phyloP scores from a whole-genome alignment of 495 filamentous ascomycete genomes.

The Symbiotaphrina buchneri region DNA sequence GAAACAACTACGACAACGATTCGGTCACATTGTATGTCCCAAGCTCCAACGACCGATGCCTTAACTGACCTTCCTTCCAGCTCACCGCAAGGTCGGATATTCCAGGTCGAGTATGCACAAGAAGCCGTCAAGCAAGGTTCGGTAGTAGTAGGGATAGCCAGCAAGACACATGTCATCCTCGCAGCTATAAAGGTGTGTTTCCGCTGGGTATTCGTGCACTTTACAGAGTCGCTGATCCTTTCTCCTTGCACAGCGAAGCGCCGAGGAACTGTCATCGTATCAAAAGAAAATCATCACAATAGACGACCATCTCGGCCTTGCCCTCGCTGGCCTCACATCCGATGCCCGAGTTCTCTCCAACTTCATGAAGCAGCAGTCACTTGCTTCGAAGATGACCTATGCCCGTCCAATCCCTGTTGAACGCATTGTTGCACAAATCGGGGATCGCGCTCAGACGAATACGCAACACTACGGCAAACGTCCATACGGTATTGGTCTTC shows the following conservation, averaged over 20 bases:
- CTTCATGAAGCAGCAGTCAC: slow-evolving; percentile 99
- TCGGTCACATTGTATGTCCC: slow-evolving; percentile 84
- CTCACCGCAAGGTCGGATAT: slow-evolving; percentile 97
- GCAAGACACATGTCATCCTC: slow-evolving; percentile 92
- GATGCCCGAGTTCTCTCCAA: slow-evolving; percentile 98
- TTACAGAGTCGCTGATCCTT: slow-evolving; percentile 1
- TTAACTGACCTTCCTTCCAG: slow-evolving; percentile 19
- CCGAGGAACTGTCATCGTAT: slow-evolving; percentile 98
- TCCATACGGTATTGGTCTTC: slow-evolving; percentile 86
- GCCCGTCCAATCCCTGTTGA: slow-evolving; percentile 77
- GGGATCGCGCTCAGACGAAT: slow-evolving; percentile 89
- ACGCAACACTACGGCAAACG: slow-evolving; percentile 95
- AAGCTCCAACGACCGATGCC: slow-evolving; percentile 1
- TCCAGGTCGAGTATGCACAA: slow-evolving; percentile 96
- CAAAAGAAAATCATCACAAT: slow-evolving; percentile 96
- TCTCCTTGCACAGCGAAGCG: slow-evolving; percentile 50
- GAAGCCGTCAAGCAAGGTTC: slow-evolving; percentile 99
- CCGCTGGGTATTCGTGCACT: too few relatives aligned
- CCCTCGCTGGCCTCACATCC: slow-evolving; percentile 90
- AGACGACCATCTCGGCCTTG: slow-evolving; percentile 86
- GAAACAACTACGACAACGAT: slow-evolving; percentile 99
- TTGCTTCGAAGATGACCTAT: slow-evolving; percentile 86
- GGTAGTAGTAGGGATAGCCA: slow-evolving; percentile 86
- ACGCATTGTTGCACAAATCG: slow-evolving; percentile 73
- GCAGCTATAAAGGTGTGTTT: slow-evolving; percentile 85